Percentiles rank a stretch among this genome's conserved stretches.
Evolutionary conservation across 371 early-diverging fungal species (phyloP).

Genomic region (Mortierella polycephala): DNA sequence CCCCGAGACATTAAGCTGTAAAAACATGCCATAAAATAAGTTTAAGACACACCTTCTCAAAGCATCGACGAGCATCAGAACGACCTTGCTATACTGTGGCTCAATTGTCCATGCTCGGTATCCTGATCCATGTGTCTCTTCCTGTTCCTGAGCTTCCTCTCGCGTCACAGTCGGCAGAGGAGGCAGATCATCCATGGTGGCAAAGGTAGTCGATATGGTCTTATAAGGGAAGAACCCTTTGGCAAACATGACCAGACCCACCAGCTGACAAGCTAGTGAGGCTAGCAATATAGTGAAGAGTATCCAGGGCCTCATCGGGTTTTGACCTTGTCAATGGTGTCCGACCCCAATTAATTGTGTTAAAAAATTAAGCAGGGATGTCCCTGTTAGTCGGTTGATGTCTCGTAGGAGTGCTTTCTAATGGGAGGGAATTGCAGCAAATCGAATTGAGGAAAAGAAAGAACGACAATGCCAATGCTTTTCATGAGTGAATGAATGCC

Average conservation of each 20-base stretch:
- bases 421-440: too few relatives aligned
- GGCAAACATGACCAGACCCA: slow-evolving; percentile 72
- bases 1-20: not conserved
- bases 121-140: not conserved
- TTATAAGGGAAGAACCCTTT: slow-evolving; percentile 87
- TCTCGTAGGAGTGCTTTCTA: too few relatives aligned
- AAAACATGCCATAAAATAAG: not conserved
- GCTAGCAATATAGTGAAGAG: slow-evolving; percentile 36
- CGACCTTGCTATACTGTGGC: slow-evolving; percentile 76
- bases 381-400: too few relatives aligned
- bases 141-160: not conserved
- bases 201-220: slow-evolving; percentile 69
- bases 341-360: too few relatives aligned
- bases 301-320: slow-evolving; percentile 33
- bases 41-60: slow-evolving; percentile 65
- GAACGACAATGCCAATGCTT: too few relatives aligned
- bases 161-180: slow-evolving; percentile 22
- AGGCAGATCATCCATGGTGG: slow-evolving; percentile 57
- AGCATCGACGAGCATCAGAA: slow-evolving; percentile 85
- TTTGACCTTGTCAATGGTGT: too few relatives aligned
- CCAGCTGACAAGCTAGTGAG: slow-evolving; percentile 59
- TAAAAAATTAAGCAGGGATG: too few relatives aligned
- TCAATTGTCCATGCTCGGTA: slow-evolving; percentile 19
- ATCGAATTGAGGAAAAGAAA: too few relatives aligned
- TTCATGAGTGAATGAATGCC: too few relatives aligned